These are phyloP conservation scores for Aspergillus neotritici DNA, from an alignment of 2,329 filamentous ascomycete species.

Conservation along the genomic window DNA sequence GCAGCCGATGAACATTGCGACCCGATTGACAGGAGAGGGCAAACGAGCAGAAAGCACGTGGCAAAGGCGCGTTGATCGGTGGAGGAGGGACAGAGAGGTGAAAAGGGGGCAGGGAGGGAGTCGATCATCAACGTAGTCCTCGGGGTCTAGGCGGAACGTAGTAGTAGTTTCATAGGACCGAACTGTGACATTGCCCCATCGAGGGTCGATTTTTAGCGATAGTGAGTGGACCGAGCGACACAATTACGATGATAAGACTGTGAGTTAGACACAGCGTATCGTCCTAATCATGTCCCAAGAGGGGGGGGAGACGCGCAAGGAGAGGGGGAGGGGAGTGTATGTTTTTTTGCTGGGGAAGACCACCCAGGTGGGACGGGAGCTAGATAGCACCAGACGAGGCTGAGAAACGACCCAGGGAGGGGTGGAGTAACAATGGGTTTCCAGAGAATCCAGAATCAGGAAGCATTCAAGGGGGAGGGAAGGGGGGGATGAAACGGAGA, in stretches of 20 bases:
- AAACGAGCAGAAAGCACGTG: constrained; percentile 6
- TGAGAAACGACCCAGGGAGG: no score
- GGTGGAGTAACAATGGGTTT: no score
- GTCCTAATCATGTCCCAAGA: no score
- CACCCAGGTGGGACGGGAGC: no score
- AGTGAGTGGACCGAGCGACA: no score
- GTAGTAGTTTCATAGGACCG: not conserved
- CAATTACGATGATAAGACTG: no score
- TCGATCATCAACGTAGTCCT: constrained; percentile 11
- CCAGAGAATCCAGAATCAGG: not conserved
- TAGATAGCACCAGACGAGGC: no score
- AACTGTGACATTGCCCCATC: constrained; percentile 12
- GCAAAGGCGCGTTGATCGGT: constrained; percentile 8
- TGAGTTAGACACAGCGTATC: no score
- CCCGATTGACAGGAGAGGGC: constrained; percentile 1
- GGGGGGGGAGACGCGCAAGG: not conserved
- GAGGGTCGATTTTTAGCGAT: not conserved
- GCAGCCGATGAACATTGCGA: constrained; percentile 15
- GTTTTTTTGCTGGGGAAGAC: not conserved
- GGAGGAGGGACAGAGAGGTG: constrained; percentile 8
- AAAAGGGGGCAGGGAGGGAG: constrained; percentile 15
- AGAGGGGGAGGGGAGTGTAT: not conserved
- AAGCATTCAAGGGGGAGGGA: constrained; percentile 1
- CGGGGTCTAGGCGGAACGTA: not conserved
- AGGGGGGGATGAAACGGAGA: not conserved